A percentile compares a stretch with the other conserved stretches of the same genome.
Evolutionary conservation across 805 yeast species (phyloP).

Genomic region (Debaryomyces hansenii): DNA sequence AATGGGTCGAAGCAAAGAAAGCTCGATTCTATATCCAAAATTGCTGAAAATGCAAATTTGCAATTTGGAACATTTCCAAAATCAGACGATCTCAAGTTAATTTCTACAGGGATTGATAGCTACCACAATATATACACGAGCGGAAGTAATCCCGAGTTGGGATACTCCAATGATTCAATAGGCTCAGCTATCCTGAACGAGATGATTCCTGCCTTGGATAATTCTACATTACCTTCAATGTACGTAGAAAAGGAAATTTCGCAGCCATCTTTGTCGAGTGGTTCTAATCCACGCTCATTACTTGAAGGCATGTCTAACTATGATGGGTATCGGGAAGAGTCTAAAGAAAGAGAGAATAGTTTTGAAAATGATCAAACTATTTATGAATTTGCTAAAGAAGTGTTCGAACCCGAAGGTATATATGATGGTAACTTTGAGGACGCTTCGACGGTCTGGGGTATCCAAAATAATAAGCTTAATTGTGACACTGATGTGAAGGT

Average conservation of each 20-base stretch:
- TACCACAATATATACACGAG: too few relatives aligned
- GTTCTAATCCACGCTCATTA: background rate
- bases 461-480: background rate
- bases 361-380: background rate
- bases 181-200: background rate
- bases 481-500: background rate
- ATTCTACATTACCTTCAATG: background rate
- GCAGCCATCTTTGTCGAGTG: slow-evolving; percentile 1
- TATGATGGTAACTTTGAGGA: background rate
- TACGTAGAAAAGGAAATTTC: slow-evolving; percentile 1
- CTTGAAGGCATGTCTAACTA: background rate
- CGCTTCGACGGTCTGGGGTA: background rate
- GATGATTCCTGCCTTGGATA: background rate
- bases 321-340: background rate
- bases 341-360: background rate
- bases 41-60: background rate
- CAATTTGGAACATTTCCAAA: background rate
- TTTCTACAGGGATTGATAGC: too few relatives aligned
- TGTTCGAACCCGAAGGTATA: background rate
- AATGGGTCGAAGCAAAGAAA: background rate
- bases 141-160: too few relatives aligned
- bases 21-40: background rate
- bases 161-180: too few relatives aligned
- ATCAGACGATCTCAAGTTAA: background rate
- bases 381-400: background rate